Base-by-base conservation (phyloP, 257 asterid genomes). In the Oldenlandia corymbosa region DNA sequence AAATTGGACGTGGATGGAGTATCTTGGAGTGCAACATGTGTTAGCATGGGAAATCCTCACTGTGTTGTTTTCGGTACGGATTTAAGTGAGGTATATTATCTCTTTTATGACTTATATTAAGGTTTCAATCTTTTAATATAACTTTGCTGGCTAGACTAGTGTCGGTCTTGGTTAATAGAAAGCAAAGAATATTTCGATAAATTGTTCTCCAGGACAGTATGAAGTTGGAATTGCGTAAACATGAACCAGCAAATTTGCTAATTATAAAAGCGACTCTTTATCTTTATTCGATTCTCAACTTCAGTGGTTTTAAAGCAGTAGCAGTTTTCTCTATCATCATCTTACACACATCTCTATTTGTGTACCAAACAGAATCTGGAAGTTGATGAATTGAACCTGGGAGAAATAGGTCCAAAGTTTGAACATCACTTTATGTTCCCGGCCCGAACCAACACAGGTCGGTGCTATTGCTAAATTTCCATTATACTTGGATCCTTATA, bases 381-480 rank as follows among this genome's bases (percentile, higher is more conserved):
- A 69, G 95, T 91, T n/a, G 94, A 88, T 73, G 88, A 84, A 70
- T 76, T 91, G 57, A 75, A 88, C 50, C 77, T 91, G 63, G 81
- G 88, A 42, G 94, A 78, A 54, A 84, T 91, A 42, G 97, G 97
- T 56, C 96, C 95, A 52, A 91, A 91, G 64, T 91, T 91, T 70
- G 97, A 91, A 69, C 84, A 83, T 66, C 61, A 88, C 60, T 78
- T 24, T 28, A 66, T 82, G 93, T 90, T 90, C 69, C 97, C 96
- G 45, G 89, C 95, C 58, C 93, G 97, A 73, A 91, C 66, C 89
- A 91, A 88, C 79, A 91, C 95, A 67, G 98, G 96, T 88, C 27
- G 17, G 71, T 65, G 50, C 49, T 52, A 65, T n/a, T 28, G 5
- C 30, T 13, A n/a, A 37, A n/a, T n/a, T 20, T 34, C n/a, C 12